These are phyloP conservation scores for Neonectria ditissima DNA, from an alignment of 2,329 filamentous ascomycete species.

Conservation along the genomic window DNA sequence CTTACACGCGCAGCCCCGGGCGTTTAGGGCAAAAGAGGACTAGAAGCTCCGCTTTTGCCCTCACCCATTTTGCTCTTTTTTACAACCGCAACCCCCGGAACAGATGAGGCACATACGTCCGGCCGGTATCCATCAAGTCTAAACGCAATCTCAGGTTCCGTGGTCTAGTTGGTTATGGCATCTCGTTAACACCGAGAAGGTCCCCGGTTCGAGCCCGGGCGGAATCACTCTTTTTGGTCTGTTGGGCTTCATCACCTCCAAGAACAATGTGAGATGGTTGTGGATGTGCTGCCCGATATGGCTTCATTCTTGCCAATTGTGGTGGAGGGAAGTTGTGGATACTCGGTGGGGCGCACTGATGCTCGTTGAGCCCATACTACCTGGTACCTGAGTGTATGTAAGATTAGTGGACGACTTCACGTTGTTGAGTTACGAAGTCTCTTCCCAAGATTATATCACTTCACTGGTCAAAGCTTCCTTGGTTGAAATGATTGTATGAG, in stretches of 20 bases:
- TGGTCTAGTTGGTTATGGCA: conserved; percentile 47
- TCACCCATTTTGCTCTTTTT: background rate
- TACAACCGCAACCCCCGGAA: background rate
- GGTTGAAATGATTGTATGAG: background rate
- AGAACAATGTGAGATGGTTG: background rate
- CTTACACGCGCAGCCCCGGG: conserved; percentile 2
- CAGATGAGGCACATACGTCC: conserved; percentile 14
- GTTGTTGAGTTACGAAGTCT: background rate
- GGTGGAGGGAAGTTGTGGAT: background rate
- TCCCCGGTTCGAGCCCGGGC: conserved; percentile 46
- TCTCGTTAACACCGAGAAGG: conserved; percentile 46
- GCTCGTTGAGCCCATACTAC: too few relatives aligned
- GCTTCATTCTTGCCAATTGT: background rate
- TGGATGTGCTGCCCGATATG: background rate
- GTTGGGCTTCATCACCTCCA: background rate
- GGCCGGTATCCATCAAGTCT: background rate
- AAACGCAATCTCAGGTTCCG: conserved; percentile 31
- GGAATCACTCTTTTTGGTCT: conserved; percentile 32
- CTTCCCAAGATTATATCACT: background rate
- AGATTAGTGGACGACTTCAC: background rate
- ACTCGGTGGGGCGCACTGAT: background rate
- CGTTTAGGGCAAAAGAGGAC: conserved; percentile 11
- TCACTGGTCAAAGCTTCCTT: background rate
- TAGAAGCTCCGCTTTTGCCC: conserved; percentile 10
- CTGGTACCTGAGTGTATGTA: background rate